Evolutionary conservation across 768 basidiomycete genomes (phyloP), one percentile per base, ranked within the genome.

Genomic region (Termitomyces sp.): DNA sequence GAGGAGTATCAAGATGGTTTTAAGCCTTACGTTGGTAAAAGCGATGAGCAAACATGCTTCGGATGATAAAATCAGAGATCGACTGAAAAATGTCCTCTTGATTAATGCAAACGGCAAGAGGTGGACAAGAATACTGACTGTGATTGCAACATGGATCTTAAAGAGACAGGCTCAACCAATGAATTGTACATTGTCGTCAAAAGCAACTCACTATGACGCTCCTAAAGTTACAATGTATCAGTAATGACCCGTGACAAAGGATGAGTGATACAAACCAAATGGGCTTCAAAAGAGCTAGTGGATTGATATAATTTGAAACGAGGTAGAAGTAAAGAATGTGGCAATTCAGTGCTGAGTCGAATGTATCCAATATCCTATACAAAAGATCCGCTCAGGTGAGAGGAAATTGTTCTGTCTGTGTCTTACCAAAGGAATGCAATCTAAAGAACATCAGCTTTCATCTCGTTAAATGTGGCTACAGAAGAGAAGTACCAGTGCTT

Each of bases 271-370:
- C 79, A 35, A 46, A 82, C 84, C 84, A 86, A 10, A 80, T 71
- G 0, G 79, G 77, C 20, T 58, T 55, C 13, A 61, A 9, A 18
- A 85, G 67, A 3, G 81, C 75, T 16, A 66, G 6, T 3, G 77
- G 75, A 58, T 80, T 78, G 53, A 77, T 63, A 59, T 76, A 85
- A 66, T 85, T 83, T 39, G 63, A 68, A 40, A 85, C 80, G 48
- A 84, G 72, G 59, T 85, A 85, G 60, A 73, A 73, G 58, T 85
- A 86, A 36, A 82, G 70, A 57, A 82, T 75, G 61, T 85, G 84
- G 46, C 72, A 71, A 43, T 77, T 79, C 52, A 85, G 61, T 40
- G 68, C 70, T 0, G 77, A 76, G 60, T 84, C 80, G 52, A 85
- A 79, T 0, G 83, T 82, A 63, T 85, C 83, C 22, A 85, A 60